phyloP scores from a whole-genome alignment of 371 early-diverging fungal genomes.

The Sporodiniella umbellata region DNA sequence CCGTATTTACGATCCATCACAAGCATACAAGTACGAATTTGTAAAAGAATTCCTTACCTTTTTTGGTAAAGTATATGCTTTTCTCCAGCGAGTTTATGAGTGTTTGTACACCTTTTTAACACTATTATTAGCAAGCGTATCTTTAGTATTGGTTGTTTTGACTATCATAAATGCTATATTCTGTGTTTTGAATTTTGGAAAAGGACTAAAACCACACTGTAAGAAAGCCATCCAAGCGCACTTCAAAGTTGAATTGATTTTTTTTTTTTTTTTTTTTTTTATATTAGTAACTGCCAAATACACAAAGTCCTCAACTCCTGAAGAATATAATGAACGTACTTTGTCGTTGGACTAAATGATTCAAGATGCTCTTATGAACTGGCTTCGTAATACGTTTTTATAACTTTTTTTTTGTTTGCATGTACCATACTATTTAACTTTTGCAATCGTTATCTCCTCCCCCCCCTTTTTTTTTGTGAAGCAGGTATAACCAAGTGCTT shows the following conservation, averaged over 20 bases:
- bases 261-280: not conserved
- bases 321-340: not conserved
- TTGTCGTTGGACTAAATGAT: not conserved
- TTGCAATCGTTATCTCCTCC: too few relatives aligned
- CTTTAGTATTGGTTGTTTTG: constrained; percentile 60
- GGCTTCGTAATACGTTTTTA: not conserved
- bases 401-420: too few relatives aligned
- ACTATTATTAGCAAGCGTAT: constrained; percentile 53
- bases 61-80: constrained; percentile 60
- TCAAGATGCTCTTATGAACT: not conserved
- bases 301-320: not conserved
- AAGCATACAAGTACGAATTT: constrained; percentile 55
- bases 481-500: too few relatives aligned
- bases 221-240: too few relatives aligned
- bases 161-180: constrained; percentile 68
- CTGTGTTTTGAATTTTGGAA: constrained; percentile 79
- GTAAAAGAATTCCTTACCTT: constrained; percentile 81
- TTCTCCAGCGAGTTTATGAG: not conserved
- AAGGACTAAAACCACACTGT: constrained; percentile 68
- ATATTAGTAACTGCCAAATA: not conserved
- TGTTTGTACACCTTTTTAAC: not conserved
- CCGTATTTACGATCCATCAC: constrained; percentile 70
- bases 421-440: too few relatives aligned
- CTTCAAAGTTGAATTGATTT: not conserved
- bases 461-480: too few relatives aligned